Base-by-base conservation (phyloP, 176 grass and related monocot genomes). In the Bromus sterilis region DNA sequence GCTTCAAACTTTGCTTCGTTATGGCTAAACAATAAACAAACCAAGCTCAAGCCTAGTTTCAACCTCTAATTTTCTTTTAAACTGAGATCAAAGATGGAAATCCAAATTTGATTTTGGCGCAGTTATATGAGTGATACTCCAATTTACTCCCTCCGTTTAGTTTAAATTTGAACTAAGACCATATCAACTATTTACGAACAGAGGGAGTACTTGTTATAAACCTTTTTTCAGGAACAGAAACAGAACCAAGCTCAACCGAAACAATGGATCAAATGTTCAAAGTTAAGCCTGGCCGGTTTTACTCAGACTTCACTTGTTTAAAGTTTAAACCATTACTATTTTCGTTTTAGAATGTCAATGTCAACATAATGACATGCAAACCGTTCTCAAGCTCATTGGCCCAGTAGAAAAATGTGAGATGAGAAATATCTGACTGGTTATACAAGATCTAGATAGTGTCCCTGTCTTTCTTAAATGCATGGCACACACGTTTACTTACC, bases 401-500 rank as follows among this genome's bases (percentile, higher is more conserved):
- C 53, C 24, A 23, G 55, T 36, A 71, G 57, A 48, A 43, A 83
- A 62, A 88, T 56, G 61, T 35, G 35, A 66, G 56, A 40, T n/a
- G 9, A 57, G 4, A 77, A 72, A 9, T 78, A 64, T 35, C 4
- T 26, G 78, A 56, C 9, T 25, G 49, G 43, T 77, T 80, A 85
- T 56, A 41, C 23, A 60, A 60, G 39, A 29, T 26, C 13, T 16
- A 69, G 37, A 69, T 68, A 71, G 79, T 1, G 20, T 26, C 58
- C 9, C 2, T 71, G 61, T 51, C 24, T 70, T 32, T 26, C 24
- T 60, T 39, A 84, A 68, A 35, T 71, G 43, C 33, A 49, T 4
- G 49, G 40, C 15, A 63, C 53, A 33, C 21, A 85, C 28, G 81
- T 81, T 40, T 49, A 36, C 83, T 83, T 56, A 98, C 95, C 95